Evolutionary conservation across 1,284 basidiomycete genomes (phyloP), one percentile per base, ranked within the genome.

Genomic region (Papiliotrema fonsecae): DNA sequence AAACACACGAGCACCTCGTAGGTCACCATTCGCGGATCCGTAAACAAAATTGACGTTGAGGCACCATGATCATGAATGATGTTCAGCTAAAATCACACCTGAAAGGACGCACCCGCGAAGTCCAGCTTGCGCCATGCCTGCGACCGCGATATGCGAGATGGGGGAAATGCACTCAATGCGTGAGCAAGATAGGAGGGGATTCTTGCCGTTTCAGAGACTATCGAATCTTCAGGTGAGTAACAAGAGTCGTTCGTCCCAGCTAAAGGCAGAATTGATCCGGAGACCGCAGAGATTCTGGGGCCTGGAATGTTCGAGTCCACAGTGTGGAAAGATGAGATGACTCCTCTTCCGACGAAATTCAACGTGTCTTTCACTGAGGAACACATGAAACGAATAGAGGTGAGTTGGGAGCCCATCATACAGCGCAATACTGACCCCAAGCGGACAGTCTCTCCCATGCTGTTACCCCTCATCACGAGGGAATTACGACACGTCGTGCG

Each of bases 401-500:
- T 72, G 38, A 51, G 64, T 50, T n/a, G 5, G n/a, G 6, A 19
- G 27, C n/a, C 24, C 6, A 19, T 16, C 24, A 10, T 16, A 32
- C 16, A n/a, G 9, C 25, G 13, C 14, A n/a, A 2, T 3, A 31
- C 51, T 61, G 41, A 61, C 36, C 7, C 14, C 3, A 31, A 72
- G 65, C 48, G 56, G 42, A 84, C 83, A 1, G 83, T 88, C 11
- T 87, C 88, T 0, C 74, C 77, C 2, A 79, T 84, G 0, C 74
- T 93, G 30, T 64, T 88, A 5, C 84, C 84, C 0, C 79, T 82
- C 6, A 78, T 93, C 31, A 77, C 78, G 32, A 71, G 78, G 45
- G 89, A 93, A 65, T 74, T 84, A 47, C 72, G 79, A 7, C 89
- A 93, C 65, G 75, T 87, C 3, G 66, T 75, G n/a, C 76, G 76